Percentiles rank a stretch among this genome's conserved stretches.
Conservation (phyloP, 768 basidiomycete species). For the Lentinula detonsa region DNA sequence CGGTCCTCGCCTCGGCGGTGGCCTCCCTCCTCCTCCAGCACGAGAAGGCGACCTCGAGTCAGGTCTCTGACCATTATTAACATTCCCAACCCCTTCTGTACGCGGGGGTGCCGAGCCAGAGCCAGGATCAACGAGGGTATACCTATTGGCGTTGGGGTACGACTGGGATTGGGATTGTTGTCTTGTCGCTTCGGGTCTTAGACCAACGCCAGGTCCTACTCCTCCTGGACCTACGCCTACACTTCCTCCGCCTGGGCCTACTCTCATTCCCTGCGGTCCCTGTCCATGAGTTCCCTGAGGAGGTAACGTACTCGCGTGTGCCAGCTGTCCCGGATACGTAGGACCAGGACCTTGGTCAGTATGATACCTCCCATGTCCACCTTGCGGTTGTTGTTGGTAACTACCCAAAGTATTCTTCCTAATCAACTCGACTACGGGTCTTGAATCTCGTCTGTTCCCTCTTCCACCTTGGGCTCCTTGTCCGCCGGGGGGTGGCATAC, state of each 20-base stretch:
- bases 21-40: neutral
- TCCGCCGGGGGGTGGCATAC: too few species aligned
- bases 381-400: neutral
- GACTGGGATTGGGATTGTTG: neutral
- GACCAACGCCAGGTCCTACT: too few species aligned
- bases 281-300: too few species aligned
- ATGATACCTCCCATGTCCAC: neutral
- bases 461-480: neutral
- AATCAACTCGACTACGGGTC: constrained; percentile 47
- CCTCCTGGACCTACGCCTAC: too few species aligned
- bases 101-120: neutral
- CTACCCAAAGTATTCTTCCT: constrained; percentile 39
- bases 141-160: neutral
- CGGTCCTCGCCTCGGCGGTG: neutral
- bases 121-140: constrained; percentile 4
- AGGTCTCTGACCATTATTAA: neutral
- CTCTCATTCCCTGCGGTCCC: too few species aligned
- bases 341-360: neutral
- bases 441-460: constrained; percentile 25
- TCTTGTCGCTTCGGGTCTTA: too few species aligned
- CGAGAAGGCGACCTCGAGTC: neutral
- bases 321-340: too few species aligned
- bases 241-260: too few species aligned
- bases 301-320: too few species aligned
- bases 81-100: too few species aligned